Conservation (phyloP, 345 rosid genomes). For the Salix viminalis region DNA sequence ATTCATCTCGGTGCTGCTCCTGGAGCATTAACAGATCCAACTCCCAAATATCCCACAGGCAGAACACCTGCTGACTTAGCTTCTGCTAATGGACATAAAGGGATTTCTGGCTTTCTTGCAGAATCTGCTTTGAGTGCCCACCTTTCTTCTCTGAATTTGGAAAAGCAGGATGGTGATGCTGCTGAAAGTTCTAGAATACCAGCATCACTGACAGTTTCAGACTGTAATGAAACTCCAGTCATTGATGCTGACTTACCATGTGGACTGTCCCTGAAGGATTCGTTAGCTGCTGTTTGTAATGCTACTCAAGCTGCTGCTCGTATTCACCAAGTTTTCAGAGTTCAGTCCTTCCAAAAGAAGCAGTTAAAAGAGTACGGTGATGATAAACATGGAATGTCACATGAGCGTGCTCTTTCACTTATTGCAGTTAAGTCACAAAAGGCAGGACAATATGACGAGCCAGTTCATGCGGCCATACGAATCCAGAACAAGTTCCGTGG, state of each 20-base stretch:
- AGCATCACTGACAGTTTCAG: constrained; percentile 37
- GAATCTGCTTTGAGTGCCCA: constrained; percentile 62
- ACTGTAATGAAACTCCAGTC: constrained; percentile 28
- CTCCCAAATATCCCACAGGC: constrained; percentile 56
- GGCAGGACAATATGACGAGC: constrained; percentile 50
- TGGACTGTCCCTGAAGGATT: constrained; percentile 55
- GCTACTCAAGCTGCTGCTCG: constrained; percentile 89
- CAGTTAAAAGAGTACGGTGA: constrained; percentile 56
- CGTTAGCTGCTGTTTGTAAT: constrained; percentile 78
- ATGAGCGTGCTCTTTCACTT: constrained; percentile 70
- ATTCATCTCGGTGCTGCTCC: constrained; percentile 75
- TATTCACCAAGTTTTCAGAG: constrained; percentile 81
- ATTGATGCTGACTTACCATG: constrained; percentile 30
- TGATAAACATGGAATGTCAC: constrained; percentile 50
- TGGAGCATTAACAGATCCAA: constrained; percentile 77
- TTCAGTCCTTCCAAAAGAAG: constrained; percentile 86
- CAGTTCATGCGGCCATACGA: constrained; percentile 62
- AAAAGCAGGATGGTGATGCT: constrained; percentile 29
- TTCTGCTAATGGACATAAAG: constrained; percentile 80
- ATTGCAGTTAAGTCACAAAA: constrained; percentile 53
- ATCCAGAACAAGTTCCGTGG: constrained; percentile 88
- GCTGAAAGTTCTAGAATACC: constrained; percentile 24
- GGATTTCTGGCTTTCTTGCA: constrained; percentile 90
- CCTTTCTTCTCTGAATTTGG: constrained; percentile 51
- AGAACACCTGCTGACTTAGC: constrained; percentile 86